phyloP scores from a whole-genome alignment of 1,284 basidiomycete genomes.

The Cerioporus squamosus region DNA sequence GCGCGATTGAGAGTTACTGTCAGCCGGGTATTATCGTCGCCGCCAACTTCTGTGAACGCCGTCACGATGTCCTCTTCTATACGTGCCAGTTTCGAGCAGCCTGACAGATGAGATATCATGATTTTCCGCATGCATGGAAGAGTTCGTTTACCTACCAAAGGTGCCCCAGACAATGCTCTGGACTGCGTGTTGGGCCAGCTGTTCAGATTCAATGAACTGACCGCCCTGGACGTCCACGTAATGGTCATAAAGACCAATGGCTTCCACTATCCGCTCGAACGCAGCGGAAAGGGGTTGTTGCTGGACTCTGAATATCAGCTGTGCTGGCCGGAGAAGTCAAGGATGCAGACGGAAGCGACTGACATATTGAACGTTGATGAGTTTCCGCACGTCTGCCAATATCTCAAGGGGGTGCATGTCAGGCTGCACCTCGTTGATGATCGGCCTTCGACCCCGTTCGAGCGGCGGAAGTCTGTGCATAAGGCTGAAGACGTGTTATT shows the following conservation, averaged over 20 bases:
- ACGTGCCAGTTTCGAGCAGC: conserved; percentile 65
- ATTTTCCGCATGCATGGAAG: background rate
- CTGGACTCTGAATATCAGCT: conserved; percentile 38
- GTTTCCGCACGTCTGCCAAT: conserved; percentile 70
- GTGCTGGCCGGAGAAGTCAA: background rate
- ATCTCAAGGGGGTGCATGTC: conserved; percentile 77
- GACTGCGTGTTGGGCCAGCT: conserved; percentile 73
- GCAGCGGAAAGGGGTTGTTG: conserved; percentile 73
- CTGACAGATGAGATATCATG: conserved; percentile 39
- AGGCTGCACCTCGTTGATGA: conserved; percentile 76
- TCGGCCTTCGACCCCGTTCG: conserved; percentile 48
- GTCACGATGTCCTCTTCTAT: conserved; percentile 74
- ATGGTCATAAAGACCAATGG: conserved; percentile 70
- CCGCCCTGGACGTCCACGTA: conserved; percentile 63
- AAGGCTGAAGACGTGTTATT: conserved; percentile 48
- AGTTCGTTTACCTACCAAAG: conserved; percentile 49
- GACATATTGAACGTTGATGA: conserved; percentile 60
- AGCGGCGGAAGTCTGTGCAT: conserved; percentile 66
- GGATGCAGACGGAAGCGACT: conserved; percentile 11
- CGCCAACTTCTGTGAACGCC: conserved; percentile 61
- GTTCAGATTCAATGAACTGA: conserved; percentile 55
- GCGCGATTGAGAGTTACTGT: conserved; percentile 66
- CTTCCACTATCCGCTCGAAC: conserved; percentile 70
- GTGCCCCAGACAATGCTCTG: conserved; percentile 74
- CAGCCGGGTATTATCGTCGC: conserved; percentile 64